Conservation (phyloP, 1,139 yeast genomes). For the Groenewaldozyma auringiensis region DNA sequence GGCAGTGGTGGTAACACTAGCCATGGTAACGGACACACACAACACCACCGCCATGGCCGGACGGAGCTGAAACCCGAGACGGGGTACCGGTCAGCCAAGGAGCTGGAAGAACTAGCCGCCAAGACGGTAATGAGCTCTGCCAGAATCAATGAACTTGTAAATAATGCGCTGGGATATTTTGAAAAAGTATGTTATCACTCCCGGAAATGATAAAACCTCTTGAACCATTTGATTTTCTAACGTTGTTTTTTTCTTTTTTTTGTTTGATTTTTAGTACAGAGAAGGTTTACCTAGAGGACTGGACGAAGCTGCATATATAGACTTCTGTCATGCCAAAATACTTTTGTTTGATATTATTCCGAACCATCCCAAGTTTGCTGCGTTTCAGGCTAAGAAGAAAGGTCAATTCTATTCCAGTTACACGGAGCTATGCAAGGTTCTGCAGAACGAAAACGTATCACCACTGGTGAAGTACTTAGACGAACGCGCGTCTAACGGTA, state of each 20-base stretch:
- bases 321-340: slow-evolving; percentile 19
- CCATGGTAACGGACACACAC: neutral
- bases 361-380: slow-evolving; percentile 15
- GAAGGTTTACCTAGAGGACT: slow-evolving; percentile 19
- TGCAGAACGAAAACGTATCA: slow-evolving; percentile 11
- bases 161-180: slow-evolving; percentile 21
- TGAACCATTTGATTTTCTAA: slow-evolving; percentile 1
- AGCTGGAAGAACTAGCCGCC: slow-evolving; percentile 19
- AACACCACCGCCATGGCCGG: too few relatives aligned
- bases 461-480: slow-evolving; percentile 17
- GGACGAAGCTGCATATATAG: slow-evolving; percentile 21
- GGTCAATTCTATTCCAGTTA: slow-evolving; percentile 19
- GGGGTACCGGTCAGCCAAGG: slow-evolving; percentile 13
- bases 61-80: neutral
- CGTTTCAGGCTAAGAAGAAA: slow-evolving; percentile 15
- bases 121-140: slow-evolving; percentile 17
- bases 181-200: slow-evolving; percentile 16
- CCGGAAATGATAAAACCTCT: neutral
- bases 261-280: slow-evolving; percentile 12
- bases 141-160: slow-evolving; percentile 20
- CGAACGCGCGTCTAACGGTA: slow-evolving; percentile 9
- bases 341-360: slow-evolving; percentile 21
- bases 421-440: slow-evolving; percentile 15
- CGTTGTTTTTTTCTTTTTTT: neutral
- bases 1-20: neutral